phyloP scores from a whole-genome alignment of 225 moss, liverwort and hornwort genomes.

The Physcomitrium patens region DNA sequence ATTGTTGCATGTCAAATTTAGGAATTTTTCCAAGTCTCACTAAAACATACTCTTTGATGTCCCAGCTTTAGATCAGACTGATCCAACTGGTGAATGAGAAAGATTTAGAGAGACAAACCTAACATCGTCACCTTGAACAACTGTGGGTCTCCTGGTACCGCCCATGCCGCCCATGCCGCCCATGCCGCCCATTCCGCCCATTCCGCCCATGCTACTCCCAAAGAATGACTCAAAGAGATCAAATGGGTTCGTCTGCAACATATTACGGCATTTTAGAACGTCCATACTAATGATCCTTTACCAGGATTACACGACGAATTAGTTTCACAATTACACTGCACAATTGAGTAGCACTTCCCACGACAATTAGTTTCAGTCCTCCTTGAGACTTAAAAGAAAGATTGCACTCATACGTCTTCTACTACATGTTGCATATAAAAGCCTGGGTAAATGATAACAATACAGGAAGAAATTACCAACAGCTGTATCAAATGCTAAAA shows the following conservation, averaged over 20 bases:
- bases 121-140: slow-evolving; percentile 93
- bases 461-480: too few relatives aligned
- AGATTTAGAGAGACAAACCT: slow-evolving; percentile 51
- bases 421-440: background rate
- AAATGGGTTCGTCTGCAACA: slow-evolving; percentile 94
- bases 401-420: slow-evolving; percentile 6
- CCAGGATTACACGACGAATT: background rate
- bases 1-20: background rate
- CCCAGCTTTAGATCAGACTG: background rate
- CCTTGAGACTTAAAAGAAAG: background rate
- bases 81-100: slow-evolving; percentile 15
- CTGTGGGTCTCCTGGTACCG: slow-evolving; percentile 73
- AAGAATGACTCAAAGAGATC: slow-evolving; percentile 99
- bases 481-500: too few relatives aligned
- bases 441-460: background rate
- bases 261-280: slow-evolving; percentile 22
- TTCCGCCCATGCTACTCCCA: slow-evolving; percentile 89
- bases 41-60: background rate
- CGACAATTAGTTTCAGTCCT: slow-evolving; percentile 2
- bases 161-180: slow-evolving; percentile 76
- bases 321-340: background rate
- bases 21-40: background rate
- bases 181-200: slow-evolving; percentile 85
- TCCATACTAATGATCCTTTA: slow-evolving; percentile 12
- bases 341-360: background rate